Evolutionary conservation across 805 yeast species (phyloP).

Genomic region (Pichia gijzeniarum): DNA sequence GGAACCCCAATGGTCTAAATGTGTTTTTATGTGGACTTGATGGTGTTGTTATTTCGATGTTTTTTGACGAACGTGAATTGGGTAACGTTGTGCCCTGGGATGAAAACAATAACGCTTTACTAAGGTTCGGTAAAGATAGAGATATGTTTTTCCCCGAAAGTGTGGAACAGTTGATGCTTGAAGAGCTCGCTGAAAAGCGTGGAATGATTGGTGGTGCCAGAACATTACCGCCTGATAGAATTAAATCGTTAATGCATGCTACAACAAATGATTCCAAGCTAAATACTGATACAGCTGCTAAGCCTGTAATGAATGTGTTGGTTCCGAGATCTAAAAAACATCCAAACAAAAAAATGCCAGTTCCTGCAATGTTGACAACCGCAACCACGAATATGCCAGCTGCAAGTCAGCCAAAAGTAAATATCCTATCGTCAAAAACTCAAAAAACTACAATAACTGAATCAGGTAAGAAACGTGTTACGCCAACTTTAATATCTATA

Average conservation of each 20-base stretch:
- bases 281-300: not conserved
- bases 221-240: conserved; percentile 18
- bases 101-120: conserved; percentile 60
- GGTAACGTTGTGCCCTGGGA: conserved; percentile 59
- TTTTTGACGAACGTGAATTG: conserved; percentile 57
- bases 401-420: conserved; percentile 4
- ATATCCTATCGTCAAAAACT: conserved; percentile 18
- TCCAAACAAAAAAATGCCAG: conserved; percentile 24
- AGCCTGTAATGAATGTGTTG: conserved; percentile 20
- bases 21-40: conserved; percentile 79
- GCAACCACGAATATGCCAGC: not conserved
- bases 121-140: conserved; percentile 82
- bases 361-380: not conserved
- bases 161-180: conserved; percentile 67
- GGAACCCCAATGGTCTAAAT: conserved; percentile 77
- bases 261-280: conserved; percentile 1
- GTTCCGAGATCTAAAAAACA: conserved; percentile 29
- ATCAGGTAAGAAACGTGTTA: conserved; percentile 69
- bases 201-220: not conserved
- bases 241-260: conserved; percentile 38
- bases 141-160: conserved; percentile 87
- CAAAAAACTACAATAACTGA: conserved; percentile 60
- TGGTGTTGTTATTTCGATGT: conserved; percentile 66
- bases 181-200: conserved; percentile 45
- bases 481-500: conserved; percentile 58